phyloP scores from a whole-genome alignment of 805 yeast genomes.

The Torulaspora delbrueckii region DNA sequence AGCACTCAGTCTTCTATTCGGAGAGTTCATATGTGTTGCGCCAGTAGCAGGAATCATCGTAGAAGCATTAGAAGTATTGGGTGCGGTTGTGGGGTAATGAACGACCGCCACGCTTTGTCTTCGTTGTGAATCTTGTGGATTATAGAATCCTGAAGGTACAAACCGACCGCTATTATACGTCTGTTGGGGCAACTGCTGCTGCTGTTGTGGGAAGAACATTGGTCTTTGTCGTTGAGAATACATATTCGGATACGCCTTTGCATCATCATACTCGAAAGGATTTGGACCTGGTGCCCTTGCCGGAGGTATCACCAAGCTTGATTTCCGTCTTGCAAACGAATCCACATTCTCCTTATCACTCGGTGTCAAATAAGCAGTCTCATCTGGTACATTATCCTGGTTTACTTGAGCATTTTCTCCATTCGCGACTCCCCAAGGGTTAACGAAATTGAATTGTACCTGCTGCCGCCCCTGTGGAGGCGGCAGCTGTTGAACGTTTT shows the following conservation, averaged over 20 bases:
- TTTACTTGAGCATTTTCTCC: constrained; percentile 5
- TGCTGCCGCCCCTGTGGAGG: constrained; percentile 6
- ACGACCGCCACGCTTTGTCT: constrained; percentile 17
- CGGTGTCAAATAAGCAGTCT: constrained; percentile 3
- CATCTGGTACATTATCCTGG: constrained; percentile 2
- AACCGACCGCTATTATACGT: constrained; percentile 17
- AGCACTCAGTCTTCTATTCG: constrained; percentile 29
- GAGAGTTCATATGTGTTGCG: constrained; percentile 20
- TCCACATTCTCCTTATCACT: constrained; percentile 11
- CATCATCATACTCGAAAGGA: constrained; percentile 34
- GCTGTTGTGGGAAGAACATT: constrained; percentile 10
- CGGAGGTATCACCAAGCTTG: constrained; percentile 40
- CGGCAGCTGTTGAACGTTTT: constrained; percentile 9
- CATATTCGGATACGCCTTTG: constrained; percentile 11
- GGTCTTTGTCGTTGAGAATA: constrained; percentile 10
- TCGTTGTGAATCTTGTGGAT: constrained; percentile 12
- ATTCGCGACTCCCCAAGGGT: constrained; percentile 22
- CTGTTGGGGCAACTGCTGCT: constrained; percentile 14
- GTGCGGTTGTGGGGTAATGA: constrained; percentile 8
- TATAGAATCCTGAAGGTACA: constrained; percentile 17
- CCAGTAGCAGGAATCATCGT: constrained; percentile 6
- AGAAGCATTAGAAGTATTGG: constrained; percentile 6
- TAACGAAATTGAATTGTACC: constrained; percentile 18
- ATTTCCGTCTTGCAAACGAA: constrained; percentile 29
- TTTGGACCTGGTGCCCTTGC: constrained; percentile 43